Evolutionary conservation across 179 eudicot genomes (phyloP), one percentile per base, ranked within the genome.

Genomic region (Silene coronaria): DNA sequence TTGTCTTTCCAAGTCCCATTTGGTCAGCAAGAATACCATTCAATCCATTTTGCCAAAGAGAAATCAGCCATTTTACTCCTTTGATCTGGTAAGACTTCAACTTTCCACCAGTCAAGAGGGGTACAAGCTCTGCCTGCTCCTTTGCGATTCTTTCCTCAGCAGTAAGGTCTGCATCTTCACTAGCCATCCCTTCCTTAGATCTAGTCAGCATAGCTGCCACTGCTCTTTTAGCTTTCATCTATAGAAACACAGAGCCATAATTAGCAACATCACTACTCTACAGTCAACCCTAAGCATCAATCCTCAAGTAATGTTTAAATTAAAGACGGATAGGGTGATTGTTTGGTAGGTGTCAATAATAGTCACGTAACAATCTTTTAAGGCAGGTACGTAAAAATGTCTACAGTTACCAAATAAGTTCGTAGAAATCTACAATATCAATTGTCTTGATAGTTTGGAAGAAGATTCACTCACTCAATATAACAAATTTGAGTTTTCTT

Each of bases 1-100:
- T 93, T 9, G 99, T 96, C 85, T 96, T 96, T 51, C 99, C 99
- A 70, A 96, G 96, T 57, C 99, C 99, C 98, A 96, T 96, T 83
- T 93, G 98, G 84, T 96, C 98, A 48, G 99, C 97, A 46, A 96
- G 98, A 68, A 96, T 96, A 32, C 99, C 99, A 80, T 96, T 96
- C 34, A 96, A 84, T 46, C 99, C 98, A 82, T 96, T 96, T 78
- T 96, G 99, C 98, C 98, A 96, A 64, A 96, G 82, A 9, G 98
- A 91, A 57, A 96, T 96, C 84, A 96, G 76, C 99, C 99, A 96
- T 73, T 96, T 96, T 16, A 96, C 88, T 57, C 99, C 97, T 88
- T 93, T 96, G 64, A 91, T 66, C 84, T 96, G 99, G 70, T 93
- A 96, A 48, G 92, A 17, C 82, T 96, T 96, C 76, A 93, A 75